Evolutionary conservation across 768 basidiomycete species (phyloP), one percentile per base, ranked within the genome.

Genomic region (Collybiopsis luxurians): DNA sequence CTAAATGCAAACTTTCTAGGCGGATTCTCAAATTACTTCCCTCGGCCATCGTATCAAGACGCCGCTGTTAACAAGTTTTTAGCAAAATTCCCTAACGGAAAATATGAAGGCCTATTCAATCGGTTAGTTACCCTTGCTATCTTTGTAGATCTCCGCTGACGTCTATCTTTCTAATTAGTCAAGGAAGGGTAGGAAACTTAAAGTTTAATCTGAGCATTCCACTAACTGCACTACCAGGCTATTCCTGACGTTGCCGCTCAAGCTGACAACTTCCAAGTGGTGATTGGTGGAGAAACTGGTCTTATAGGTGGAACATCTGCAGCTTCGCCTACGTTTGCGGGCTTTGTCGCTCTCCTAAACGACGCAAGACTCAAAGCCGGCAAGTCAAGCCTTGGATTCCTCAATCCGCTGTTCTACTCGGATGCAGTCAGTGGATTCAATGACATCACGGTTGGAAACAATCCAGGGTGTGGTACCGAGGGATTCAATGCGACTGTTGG

Each of bases 401-500:
- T 68, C 31, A 68, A 68, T 43, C 67, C 65, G 6, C 57, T 64
- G 3, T 39, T 68, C 3, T 68, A 68, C 27, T 42, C 59, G 4
- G 47, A 21, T 17, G 62, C 58, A 17, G 44, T 59, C 10, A 30
- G 43, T 5, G 67, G 63, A 4, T 63, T 69, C 44, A 65, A 60
- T 42, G 67, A 69, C 48, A 67, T 69, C 43, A 61, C 59, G 6
- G 40, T 26, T 13, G 67, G 67, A 13, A 68, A 70, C 23, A 77
- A 76, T 60, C 76, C 78, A 1, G 80, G 80, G 9, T 81, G 79
- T 59, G 73, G 73, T 2, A 79, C 77, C 1, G 59, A 67, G 28
- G 79, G 79, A 26, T 76, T 73, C 56, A 63, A 61, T 43, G 66
- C 66, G 19, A 62, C 61, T 31, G 42, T 57, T 17, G 66, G 64